Conservation (phyloP, 2,329 filamentous ascomycete genomes). For the Orbilia quercus region DNA sequence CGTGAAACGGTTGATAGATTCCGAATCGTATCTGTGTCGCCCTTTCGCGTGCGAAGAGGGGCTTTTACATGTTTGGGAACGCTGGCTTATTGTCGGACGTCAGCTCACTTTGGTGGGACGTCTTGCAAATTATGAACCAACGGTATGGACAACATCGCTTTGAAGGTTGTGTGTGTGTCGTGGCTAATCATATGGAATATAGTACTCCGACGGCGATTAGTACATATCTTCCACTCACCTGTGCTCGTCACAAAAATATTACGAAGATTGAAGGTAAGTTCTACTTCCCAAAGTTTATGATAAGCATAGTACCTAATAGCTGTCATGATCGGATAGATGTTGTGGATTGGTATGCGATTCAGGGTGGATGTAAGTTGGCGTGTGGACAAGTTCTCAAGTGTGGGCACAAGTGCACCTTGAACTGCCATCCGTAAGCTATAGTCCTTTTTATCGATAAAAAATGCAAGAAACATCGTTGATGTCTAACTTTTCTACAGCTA, state of each 20-base stretch:
- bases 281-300: neutral
- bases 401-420: constrained; percentile 68
- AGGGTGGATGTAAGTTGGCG: constrained; percentile 67
- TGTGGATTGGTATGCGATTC: constrained; percentile 68
- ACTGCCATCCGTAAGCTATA: constrained; percentile 68
- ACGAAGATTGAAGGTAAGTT: constrained; percentile 66
- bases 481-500: constrained; percentile 15
- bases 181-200: constrained; percentile 36
- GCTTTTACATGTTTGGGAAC: constrained; percentile 88
- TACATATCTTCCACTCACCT: constrained; percentile 72
- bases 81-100: constrained; percentile 67
- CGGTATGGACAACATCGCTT: constrained; percentile 38
- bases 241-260: constrained; percentile 69
- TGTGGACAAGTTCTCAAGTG: constrained; percentile 67
- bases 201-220: constrained; percentile 63
- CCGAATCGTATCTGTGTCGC: constrained; percentile 73
- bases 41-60: constrained; percentile 76
- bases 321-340: constrained; percentile 62
- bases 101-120: constrained; percentile 68
- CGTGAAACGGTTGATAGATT: constrained; percentile 12
- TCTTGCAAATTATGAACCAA: constrained; percentile 65
- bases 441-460: neutral
- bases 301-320: neutral
- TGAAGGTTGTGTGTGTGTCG: neutral
- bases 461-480: neutral